Conservation (phyloP, 2,329 filamentous ascomycete species). For the Diaporthe sp. region DNA sequence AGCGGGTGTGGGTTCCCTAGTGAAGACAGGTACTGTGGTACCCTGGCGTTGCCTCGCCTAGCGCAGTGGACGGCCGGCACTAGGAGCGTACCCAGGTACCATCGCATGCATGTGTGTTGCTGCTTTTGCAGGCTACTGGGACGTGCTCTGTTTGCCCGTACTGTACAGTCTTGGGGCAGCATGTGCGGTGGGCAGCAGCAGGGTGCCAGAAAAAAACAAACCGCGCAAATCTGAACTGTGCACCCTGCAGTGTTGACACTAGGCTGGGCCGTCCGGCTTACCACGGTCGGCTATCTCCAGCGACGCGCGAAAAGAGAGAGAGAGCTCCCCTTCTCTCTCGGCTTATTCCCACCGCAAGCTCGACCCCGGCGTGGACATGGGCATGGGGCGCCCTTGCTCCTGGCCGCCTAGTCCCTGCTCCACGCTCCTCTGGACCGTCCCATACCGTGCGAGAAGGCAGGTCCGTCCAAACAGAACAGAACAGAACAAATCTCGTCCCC, state of each 20-base stretch:
- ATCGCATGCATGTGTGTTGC: background rate
- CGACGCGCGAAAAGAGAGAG: constrained; percentile 14
- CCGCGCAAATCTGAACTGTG: constrained; percentile 34
- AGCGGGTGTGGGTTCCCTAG: constrained; percentile 14
- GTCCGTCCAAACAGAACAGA: constrained; percentile 19
- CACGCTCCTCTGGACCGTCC: constrained; percentile 25
- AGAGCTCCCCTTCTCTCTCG: constrained; percentile 3
- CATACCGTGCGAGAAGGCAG: constrained; percentile 24
- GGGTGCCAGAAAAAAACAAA: constrained; percentile 29
- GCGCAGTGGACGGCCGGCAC: constrained; percentile 24
- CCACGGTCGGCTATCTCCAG: constrained; percentile 32
- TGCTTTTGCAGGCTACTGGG: constrained; percentile 1
- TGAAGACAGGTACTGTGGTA: constrained; percentile 24
- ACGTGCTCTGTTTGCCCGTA: background rate
- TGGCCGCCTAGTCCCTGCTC: constrained; percentile 20
- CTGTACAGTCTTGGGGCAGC: background rate
- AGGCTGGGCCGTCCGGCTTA: constrained; percentile 13
- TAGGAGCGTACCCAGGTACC: constrained; percentile 25
- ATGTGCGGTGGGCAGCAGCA: constrained; percentile 9
- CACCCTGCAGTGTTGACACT: constrained; percentile 32
- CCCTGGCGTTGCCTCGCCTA: constrained; percentile 18
- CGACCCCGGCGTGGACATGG: constrained; percentile 5
- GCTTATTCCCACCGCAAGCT: constrained; percentile 37
- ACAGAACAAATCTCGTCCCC: constrained; percentile 23
- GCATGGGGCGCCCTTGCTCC: constrained; percentile 25